Evolutionary conservation across 164 flowering plant genomes (phyloP).

Genomic region (Magnolia kwangsiensis): DNA sequence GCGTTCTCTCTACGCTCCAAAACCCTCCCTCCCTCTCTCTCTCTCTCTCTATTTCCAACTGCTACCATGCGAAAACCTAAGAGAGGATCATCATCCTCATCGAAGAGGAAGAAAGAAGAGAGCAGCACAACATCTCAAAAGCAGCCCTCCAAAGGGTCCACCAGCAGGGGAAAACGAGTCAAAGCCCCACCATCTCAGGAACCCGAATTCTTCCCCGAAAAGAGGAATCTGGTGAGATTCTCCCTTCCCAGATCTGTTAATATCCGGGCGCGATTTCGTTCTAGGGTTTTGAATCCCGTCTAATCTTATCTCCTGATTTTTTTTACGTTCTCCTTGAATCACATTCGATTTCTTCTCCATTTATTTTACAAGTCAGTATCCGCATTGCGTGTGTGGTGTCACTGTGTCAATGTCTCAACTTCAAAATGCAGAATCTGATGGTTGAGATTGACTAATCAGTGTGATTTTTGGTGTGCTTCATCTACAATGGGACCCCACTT

Average conservation of each 20-base stretch:
- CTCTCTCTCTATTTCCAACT: background rate
- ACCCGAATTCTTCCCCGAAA: conserved; percentile 59
- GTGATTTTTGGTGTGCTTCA: too few species aligned
- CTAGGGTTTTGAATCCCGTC: background rate
- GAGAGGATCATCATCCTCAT: background rate
- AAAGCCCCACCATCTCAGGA: conserved; percentile 31
- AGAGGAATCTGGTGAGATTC: conserved; percentile 63
- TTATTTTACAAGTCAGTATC: too few species aligned
- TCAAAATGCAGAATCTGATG: too few species aligned
- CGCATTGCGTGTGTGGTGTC: too few species aligned
- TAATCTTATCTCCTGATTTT: background rate
- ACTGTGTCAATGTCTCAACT: too few species aligned
- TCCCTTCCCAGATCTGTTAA: background rate
- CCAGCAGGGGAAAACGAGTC: conserved; percentile 40
- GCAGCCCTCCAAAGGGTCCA: conserved; percentile 11
- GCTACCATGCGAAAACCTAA: background rate
- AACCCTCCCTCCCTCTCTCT: background rate
- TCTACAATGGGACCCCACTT: too few species aligned
- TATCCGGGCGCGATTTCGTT: background rate
- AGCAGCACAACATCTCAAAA: conserved; percentile 3
- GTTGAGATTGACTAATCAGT: too few species aligned
- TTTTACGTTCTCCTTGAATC: background rate
- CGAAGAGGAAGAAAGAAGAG: background rate
- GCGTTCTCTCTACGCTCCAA: background rate
- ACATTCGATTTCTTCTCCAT: too few species aligned